Base-by-base conservation (phyloP, 768 basidiomycete genomes). In the Suillus discolor region DNA sequence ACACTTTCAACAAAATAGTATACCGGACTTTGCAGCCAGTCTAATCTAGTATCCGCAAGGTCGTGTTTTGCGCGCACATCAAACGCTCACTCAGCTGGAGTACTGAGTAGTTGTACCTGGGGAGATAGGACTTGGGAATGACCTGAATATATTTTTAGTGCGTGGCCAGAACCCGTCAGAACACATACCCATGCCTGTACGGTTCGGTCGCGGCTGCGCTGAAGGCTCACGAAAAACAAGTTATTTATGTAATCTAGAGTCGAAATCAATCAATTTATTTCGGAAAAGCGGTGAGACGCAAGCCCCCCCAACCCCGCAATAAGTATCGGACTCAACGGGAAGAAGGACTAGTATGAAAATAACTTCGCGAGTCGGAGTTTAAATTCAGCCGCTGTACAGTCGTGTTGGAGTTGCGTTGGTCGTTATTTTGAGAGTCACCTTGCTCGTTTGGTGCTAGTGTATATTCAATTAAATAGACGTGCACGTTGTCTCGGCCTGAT, bases 301-400 rank as follows among this genome's bases (percentile, higher is more conserved):
- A 31, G 31, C 31, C 31, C 1, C 31, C 31, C 31, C 31, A 31
- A 31, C 31, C 55, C 55, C 55, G 9, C 55, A 57, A 36, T 55
- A 11, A 20, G 18, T 34, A 31, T 54, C 23, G 23, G 11, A 47
- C 45, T n/a, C 44, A 45, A 39, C 31, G 31, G 38, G 38, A 4
- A 13, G n/a, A n/a, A n/a, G n/a, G n/a, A n/a, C n/a, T n/a, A n/a
- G 12, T 39, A 42, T 12, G 38, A 41, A 54, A 54, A 54, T 54
- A 54, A 18, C 57, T 25, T 39, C 12, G 15, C 16, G 20, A 20
- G 12, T 60, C 57, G 57, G 57, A 60, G 57, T 60, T 60, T 60
- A 11, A 42, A 28, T 59, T 25, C 7, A 23, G 57, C 47, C 47
- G 47, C 13, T 18, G 25, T 53, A 41, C 25, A 28, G 38, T 59